Base-by-base conservation (phyloP, 805 yeast species). In the Lachancea thermotolerans region DNA sequence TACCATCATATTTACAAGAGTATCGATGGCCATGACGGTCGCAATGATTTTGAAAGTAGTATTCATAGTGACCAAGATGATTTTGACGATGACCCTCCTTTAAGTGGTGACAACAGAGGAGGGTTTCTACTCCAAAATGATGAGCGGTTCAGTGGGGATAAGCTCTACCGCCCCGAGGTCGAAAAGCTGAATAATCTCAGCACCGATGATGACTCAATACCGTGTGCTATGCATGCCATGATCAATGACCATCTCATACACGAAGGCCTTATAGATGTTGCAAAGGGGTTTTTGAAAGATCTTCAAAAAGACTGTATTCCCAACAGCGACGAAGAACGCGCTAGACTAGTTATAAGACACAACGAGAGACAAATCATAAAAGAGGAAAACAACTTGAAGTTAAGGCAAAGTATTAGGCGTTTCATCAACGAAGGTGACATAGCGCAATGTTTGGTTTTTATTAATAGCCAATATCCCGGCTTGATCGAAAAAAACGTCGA, bases 221-320 rank as follows among this genome's bases (percentile, higher is more conserved):
- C 59, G 9, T 42, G 58, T 2, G 52, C 58, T 6, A 46, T 63
- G 35, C 60, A 63, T 39, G 50, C 56, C 1, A 49, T 60, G 54
- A 59, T 63, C 10, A 63, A 62, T 40, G 66, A 62, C 15, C 81
- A 80, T 56, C 71, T 82, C 33, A 68, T 72, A n/a, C 78, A 79
- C 54, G 71, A 73, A 44, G 88, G 88, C 2, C 75, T 71, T 53
- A 67, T 70, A 28, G 78, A 77, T 45, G 74, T 79, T 2, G 74
- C 78, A 2, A 67, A 67, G 46, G 75, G 79, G 0, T 75, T 82
- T 47, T 43, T 69, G 17, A 59, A 65, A 32, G 87, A 81, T 50
- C 52, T 74, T 28, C 50, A 53, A 9, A 50, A 57, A 15, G 72
- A 70, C 28, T 48, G 47, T 18, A 43, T 51, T 14, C 49, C 50